Evolutionary conservation across 2,329 filamentous ascomycete species (phyloP), one percentile per base, ranked within the genome.

Genomic region (Aspergillus costaricaensis): DNA sequence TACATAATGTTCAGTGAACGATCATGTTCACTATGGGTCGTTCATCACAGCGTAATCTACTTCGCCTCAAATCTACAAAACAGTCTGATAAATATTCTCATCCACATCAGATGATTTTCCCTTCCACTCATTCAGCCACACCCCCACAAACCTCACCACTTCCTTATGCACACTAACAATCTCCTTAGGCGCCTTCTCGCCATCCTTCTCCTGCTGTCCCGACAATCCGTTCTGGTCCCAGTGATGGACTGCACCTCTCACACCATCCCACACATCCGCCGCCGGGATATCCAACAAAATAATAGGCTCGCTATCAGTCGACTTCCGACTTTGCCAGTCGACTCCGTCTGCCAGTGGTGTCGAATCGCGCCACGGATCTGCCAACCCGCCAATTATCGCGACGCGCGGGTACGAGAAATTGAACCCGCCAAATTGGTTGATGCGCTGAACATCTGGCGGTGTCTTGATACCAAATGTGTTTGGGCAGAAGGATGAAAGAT

Each of bases 381-480:
- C 85, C 63, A 91, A 85, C 27, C 91, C 91, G 63, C 92, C 91
- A 41, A 96, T 80, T 51, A 91, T 83, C 2, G 92, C 92, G 0
- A 96, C 83, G 1, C 91, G 88, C 1, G 88, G 85, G 71, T 91
- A 92, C 49, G 84, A 83, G 67, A 95, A 88, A 72, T 85, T 78
- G 74, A 87, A 90, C 12, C 87, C 90, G 44, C 92, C 92, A 64
- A 90, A 88, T 70, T 88, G 87, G 80, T 96, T 95, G 74, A 95
- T 86, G 0, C 80, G 80, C 1, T 86, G 81, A 0, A 88, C 77
- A 55, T 92, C 80, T 0, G 91, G 84, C 0, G 83, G 84, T 0
- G 78, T 74, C 0, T 83, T 86, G 70, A 93, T 86, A 76, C 89
- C 88, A 81, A 92, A 96, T 0, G 85, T 84, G 7, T 84, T 79